Percentiles rank a stretch among this genome's conserved stretches.
Evolutionary conservation across 768 basidiomycete species (phyloP).

Genomic region (Chalciporus piperatus): DNA sequence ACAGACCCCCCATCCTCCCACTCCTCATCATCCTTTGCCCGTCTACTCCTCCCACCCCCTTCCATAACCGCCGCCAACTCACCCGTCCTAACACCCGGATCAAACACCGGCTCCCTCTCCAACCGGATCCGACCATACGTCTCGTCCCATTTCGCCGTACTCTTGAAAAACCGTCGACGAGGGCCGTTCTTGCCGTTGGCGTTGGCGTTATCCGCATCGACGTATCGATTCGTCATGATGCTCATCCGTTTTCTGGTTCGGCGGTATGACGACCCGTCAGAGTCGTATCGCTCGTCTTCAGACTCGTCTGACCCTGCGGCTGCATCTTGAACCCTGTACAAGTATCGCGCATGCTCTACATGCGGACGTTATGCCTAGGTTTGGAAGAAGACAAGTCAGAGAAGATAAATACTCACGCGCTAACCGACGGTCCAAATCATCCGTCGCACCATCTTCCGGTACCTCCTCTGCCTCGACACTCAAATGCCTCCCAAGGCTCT

Average conservation of each 20-base stretch:
- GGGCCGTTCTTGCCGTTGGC: conserved; percentile 23
- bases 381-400: background rate
- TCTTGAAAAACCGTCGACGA: conserved; percentile 61
- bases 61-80: conserved; percentile 27
- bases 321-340: conserved; percentile 57
- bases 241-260: conserved; percentile 62
- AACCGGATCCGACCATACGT: conserved; percentile 21
- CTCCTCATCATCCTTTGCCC: conserved; percentile 23
- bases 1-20: conserved; percentile 31
- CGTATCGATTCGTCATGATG: conserved; percentile 57
- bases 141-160: conserved; percentile 37
- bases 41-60: conserved; percentile 19
- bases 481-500: conserved; percentile 62
- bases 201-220: conserved; percentile 38
- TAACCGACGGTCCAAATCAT: conserved; percentile 66
- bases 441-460: conserved; percentile 39
- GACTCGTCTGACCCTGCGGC: conserved; percentile 48
- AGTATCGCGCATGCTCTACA: conserved; percentile 63
- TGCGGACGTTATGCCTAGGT: background rate
- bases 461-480: conserved; percentile 49
- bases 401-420: conserved; percentile 52
- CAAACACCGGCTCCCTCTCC: conserved; percentile 23
- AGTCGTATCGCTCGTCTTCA: conserved; percentile 47
- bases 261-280: conserved; percentile 43
- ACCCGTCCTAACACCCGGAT: conserved; percentile 10